Base-by-base conservation (phyloP, 2,329 filamentous ascomycete species). In the Fusarium tricinctum region DNA sequence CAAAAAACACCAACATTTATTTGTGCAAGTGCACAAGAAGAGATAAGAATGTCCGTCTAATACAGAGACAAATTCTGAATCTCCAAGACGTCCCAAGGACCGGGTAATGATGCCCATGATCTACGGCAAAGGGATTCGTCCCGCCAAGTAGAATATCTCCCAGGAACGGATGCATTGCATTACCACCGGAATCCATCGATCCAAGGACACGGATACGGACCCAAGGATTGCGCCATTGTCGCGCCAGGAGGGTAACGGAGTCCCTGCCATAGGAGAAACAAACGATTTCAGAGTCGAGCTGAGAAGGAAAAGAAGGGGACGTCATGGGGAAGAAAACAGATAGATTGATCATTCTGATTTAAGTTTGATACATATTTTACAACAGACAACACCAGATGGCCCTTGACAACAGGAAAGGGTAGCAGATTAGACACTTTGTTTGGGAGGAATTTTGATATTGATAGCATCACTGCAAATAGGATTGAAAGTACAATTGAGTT, bases 401-500 rank as follows among this genome's bases (percentile, higher is more conserved):
- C 65, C 67, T 69, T 74, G 61, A 66, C 46, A 58, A 70, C 65
- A 70, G 68, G 59, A 71, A 61, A 71, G 70, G 72, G 72, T 74
- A 74, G 72, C 72, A 74, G 72, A 74, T 64, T 72, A 72, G 40
- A 67, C 38, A 63, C 38, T 61, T 61, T 68, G 57, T 71, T 70
- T 58, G 58, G 56, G 53, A 62, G 58, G 53, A 49, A 45, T 52
- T 58, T 63, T 49, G 32, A 33, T 49, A 66, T 71, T 62, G 45
- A 50, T 45, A 57, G 40, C 46, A 57, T 40, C 14, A 30, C 43
- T 39, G 19, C 47, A 38, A 26, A 45, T 52, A 48, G 42, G 39
- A 42, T 43, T 35, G 30, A 48, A 46, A 66, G 40, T 46, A 46
- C 17, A 51, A 62, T 63, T 13, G 20, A 55, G 14, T 40, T 38